Percentiles rank a stretch among this genome's conserved stretches.
phyloP scores from a whole-genome alignment of 192 early-diverging fungal genomes.

The Tieghemiomyces parasiticus region DNA sequence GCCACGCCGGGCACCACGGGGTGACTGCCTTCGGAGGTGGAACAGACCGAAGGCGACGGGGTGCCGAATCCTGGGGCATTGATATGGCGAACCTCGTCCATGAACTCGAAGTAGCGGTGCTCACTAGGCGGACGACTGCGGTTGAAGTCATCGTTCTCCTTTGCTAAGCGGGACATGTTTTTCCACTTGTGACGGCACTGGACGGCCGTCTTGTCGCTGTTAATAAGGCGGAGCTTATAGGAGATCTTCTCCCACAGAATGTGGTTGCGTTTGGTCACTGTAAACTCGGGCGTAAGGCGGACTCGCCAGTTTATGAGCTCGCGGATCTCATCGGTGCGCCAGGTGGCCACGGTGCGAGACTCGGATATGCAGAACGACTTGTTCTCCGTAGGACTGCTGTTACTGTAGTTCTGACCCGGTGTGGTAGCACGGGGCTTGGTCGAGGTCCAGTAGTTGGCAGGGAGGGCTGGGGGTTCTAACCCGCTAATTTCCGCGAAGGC shows the following conservation, averaged over 20 bases:
- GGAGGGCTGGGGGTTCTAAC: no score
- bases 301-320: neutral
- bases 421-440: no score
- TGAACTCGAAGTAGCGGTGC: neutral
- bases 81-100: neutral
- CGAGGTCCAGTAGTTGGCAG: no score
- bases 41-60: no score
- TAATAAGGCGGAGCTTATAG: neutral
- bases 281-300: neutral
- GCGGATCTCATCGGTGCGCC: neutral
- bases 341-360: neutral
- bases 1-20: no score
- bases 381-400: no score
- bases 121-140: neutral
- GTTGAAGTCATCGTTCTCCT: conserved; percentile 3
- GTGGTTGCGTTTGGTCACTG: conserved; percentile 4
- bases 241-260: neutral
- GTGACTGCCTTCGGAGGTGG: no score
- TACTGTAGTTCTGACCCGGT: no score
- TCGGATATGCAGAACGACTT: no score
- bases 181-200: conserved; percentile 10
- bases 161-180: neutral
- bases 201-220: neutral
- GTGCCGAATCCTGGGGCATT: no score
- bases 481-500: no score